Evolutionary conservation across 2,329 filamentous ascomycete genomes (phyloP).

Genomic region (Phoma sp.): DNA sequence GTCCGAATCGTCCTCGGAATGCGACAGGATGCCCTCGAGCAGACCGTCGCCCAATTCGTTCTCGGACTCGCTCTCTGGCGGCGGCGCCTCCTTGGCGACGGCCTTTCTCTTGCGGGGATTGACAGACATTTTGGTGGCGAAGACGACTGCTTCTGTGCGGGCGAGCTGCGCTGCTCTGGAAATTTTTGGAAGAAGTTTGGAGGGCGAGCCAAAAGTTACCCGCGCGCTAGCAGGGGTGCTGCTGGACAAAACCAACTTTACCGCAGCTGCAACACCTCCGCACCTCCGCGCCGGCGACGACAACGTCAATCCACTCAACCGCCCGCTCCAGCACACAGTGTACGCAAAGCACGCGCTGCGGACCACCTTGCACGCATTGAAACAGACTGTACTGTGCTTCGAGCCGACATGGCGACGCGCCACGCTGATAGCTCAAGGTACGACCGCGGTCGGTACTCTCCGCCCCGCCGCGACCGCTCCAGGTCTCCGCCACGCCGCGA

Average conservation of each 20-base stretch:
- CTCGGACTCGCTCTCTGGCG: slow-evolving; percentile 37
- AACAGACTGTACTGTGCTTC: slow-evolving; percentile 30
- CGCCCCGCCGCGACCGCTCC: slow-evolving; percentile 54
- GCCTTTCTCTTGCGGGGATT: slow-evolving; percentile 59
- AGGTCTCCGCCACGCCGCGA: slow-evolving; percentile 53
- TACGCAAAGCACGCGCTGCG: neutral
- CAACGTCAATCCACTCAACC: neutral
- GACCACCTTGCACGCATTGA: neutral
- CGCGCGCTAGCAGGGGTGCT: slow-evolving; percentile 4
- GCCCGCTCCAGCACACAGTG: neutral
- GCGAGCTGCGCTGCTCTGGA: slow-evolving; percentile 9
- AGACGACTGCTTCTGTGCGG: neutral
- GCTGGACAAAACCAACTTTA: neutral
- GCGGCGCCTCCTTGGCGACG: slow-evolving; percentile 44
- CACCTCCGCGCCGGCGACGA: neutral
- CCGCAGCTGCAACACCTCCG: slow-evolving; percentile 4
- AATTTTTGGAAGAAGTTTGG: slow-evolving; percentile 24
- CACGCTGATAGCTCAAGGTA: slow-evolving; percentile 76
- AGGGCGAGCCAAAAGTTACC: slow-evolving; percentile 34
- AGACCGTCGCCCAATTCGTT: slow-evolving; percentile 48
- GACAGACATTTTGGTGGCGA: slow-evolving; percentile 42
- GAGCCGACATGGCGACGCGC: slow-evolving; percentile 55
- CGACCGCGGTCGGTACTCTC: slow-evolving; percentile 49
- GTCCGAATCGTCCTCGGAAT: slow-evolving; percentile 50
- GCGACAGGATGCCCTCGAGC: slow-evolving; percentile 51